Percentiles rank a stretch among this genome's conserved stretches.
phyloP scores from a whole-genome alignment of 1,284 basidiomycete genomes.

The Moesziomyces antarcticus region DNA sequence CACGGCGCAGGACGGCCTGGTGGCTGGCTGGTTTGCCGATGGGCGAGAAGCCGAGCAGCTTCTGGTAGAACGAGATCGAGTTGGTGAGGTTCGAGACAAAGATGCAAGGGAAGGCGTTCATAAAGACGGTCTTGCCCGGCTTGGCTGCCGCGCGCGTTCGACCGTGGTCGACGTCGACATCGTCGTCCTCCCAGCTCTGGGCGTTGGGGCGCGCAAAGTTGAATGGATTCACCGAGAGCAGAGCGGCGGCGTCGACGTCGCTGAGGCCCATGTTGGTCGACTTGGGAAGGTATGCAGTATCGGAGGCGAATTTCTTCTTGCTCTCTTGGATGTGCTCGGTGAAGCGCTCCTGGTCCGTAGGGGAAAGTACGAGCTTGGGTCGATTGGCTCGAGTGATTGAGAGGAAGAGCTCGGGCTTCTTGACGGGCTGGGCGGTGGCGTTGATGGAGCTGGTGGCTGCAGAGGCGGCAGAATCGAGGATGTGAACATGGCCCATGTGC shows the following conservation, averaged over 20 bases:
- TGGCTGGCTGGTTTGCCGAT: constrained; percentile 42
- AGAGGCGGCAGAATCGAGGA: constrained; percentile 6
- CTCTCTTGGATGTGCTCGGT: constrained; percentile 29
- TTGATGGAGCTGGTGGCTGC: constrained; percentile 15
- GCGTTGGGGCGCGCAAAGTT: constrained; percentile 24
- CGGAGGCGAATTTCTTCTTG: constrained; percentile 41
- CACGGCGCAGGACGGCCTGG: constrained; percentile 38
- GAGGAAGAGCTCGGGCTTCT: constrained; percentile 30
- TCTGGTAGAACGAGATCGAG: constrained; percentile 41
- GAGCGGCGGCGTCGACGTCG: constrained; percentile 38
- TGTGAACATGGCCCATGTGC: constrained; percentile 6
- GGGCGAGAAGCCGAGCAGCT: constrained; percentile 42
- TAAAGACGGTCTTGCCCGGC: constrained; percentile 26
- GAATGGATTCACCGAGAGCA: constrained; percentile 44
- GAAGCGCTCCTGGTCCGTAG: constrained; percentile 29
- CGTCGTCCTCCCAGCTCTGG: constrained; percentile 43
- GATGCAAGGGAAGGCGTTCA: constrained; percentile 41
- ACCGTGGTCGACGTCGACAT: constrained; percentile 42
- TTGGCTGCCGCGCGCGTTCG: constrained; percentile 9
- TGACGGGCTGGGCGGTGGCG: neutral
- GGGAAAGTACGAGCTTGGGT: constrained; percentile 28
- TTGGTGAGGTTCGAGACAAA: constrained; percentile 43
- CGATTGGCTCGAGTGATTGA: constrained; percentile 16
- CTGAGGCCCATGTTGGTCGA: constrained; percentile 52
- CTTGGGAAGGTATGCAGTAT: constrained; percentile 48